Conservation (phyloP, 2,329 filamentous ascomycete species). For the Penicillium vulpinum region DNA sequence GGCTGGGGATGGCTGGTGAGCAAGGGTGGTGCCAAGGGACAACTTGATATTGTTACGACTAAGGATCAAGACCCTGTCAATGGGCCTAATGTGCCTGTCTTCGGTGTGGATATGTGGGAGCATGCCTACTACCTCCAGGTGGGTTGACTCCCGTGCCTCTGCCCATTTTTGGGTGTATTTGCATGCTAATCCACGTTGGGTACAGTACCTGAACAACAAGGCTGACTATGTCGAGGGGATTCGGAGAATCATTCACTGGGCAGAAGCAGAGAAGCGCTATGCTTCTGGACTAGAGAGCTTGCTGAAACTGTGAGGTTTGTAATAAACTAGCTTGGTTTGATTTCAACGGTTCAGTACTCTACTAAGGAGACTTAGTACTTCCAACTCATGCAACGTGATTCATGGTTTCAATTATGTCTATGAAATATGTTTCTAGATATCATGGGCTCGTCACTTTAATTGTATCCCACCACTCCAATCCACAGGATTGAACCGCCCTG, state of each 20-base stretch:
- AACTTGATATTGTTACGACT: conserved; percentile 72
- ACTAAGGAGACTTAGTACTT: not conserved
- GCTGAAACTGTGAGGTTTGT: conserved; percentile 27
- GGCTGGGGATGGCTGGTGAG: conserved; percentile 88
- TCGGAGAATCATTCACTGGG: conserved; percentile 95
- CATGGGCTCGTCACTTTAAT: conserved; percentile 16
- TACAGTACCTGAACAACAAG: conserved; percentile 86
- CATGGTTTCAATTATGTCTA: not conserved
- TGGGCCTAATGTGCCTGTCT: conserved; percentile 71
- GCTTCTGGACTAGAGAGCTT: conserved; percentile 28
- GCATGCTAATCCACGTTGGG: not conserved
- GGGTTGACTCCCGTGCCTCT: conserved; percentile 12
- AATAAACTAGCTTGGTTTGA: not conserved
- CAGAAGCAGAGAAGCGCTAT: conserved; percentile 72
- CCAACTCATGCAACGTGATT: not conserved
- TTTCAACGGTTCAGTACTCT: not conserved
- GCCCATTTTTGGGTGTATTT: not conserved
- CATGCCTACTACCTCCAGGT: conserved; percentile 87
- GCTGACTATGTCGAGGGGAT: conserved; percentile 86
- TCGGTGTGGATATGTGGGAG: conserved; percentile 91
- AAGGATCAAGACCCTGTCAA: conserved; percentile 84
- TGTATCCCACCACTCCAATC: conserved; percentile 37
- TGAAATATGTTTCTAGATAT: not conserved
- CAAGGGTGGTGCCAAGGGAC: conserved; percentile 56
- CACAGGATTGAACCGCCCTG: conserved; percentile 26